Evolutionary conservation across 495 filamentous ascomycete genomes (phyloP).

Genomic region (Penicillium salamii): DNA sequence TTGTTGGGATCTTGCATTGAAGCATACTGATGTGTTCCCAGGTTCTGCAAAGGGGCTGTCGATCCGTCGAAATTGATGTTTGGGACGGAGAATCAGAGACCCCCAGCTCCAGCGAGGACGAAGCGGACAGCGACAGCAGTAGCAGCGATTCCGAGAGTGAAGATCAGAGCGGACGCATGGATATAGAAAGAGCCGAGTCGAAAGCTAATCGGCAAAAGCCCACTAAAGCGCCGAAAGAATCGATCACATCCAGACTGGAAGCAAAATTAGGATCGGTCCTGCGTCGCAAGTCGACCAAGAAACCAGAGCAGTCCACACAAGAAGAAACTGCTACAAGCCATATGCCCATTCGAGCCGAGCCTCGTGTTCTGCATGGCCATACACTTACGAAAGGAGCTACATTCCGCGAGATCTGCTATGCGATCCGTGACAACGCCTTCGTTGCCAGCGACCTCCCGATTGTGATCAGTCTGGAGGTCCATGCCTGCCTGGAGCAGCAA

Average conservation of each 20-base stretch:
- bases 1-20: too few species aligned
- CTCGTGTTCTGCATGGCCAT: conserved; percentile 81
- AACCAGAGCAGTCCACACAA: not conserved
- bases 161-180: conserved; percentile 8
- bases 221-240: conserved; percentile 10
- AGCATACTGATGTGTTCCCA: conserved; percentile 18
- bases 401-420: conserved; percentile 78
- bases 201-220: conserved; percentile 18
- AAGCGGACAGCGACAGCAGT: conserved; percentile 20
- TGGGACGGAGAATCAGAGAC: conserved; percentile 73
- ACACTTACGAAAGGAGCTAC: conserved; percentile 84
- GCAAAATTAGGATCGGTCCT: conserved; percentile 24
- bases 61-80: conserved; percentile 93
- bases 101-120: conserved; percentile 25
- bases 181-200: conserved; percentile 19
- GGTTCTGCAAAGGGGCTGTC: conserved; percentile 75
- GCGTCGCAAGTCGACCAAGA: conserved; percentile 18
- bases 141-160: conserved; percentile 22
- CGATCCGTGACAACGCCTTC: conserved; percentile 78
- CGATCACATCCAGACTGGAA: conserved; percentile 25
- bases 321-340: conserved; percentile 6
- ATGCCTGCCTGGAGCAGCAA: conserved; percentile 75
- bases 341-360: conserved; percentile 53
- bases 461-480: conserved; percentile 87
- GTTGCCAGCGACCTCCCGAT: conserved; percentile 70